A percentile compares a stretch with the other conserved stretches of the same genome.
Conservation (phyloP, 768 basidiomycete species). For the Cystobasidium tubakii region DNA sequence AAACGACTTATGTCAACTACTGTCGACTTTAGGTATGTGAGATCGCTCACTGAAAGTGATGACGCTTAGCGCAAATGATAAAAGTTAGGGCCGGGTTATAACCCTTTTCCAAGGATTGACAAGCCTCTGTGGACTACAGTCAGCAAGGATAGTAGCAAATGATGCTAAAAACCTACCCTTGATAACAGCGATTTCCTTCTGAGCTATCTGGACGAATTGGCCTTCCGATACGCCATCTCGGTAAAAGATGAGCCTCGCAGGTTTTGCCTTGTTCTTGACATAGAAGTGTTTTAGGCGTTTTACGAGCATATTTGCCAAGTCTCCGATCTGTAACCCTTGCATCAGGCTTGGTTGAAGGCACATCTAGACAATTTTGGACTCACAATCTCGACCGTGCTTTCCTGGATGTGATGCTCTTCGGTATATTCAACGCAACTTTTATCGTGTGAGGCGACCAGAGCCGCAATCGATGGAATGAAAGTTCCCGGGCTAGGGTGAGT, state of each 20-base stretch:
- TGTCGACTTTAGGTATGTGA: background rate
- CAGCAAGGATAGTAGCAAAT: too few relatives aligned
- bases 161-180: constrained; percentile 35
- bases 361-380: background rate
- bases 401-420: constrained; percentile 33
- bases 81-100: constrained; percentile 20
- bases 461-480: constrained; percentile 38
- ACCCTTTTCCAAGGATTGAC: background rate
- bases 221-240: constrained; percentile 36
- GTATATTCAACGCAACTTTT: constrained; percentile 17
- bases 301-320: background rate
- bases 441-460: constrained; percentile 38
- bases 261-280: constrained; percentile 12
- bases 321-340: background rate
- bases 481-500: constrained; percentile 30
- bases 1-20: background rate
- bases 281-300: constrained; percentile 27
- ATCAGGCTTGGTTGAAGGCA: background rate
- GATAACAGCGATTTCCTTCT: constrained; percentile 31
- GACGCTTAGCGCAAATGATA: background rate
- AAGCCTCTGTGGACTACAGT: constrained; percentile 4
- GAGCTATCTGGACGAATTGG: constrained; percentile 33
- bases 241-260: constrained; percentile 36
- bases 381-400: constrained; percentile 31
- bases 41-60: background rate